phyloP scores from a whole-genome alignment of 1,284 basidiomycete genomes.

The Ustilago curta region DNA sequence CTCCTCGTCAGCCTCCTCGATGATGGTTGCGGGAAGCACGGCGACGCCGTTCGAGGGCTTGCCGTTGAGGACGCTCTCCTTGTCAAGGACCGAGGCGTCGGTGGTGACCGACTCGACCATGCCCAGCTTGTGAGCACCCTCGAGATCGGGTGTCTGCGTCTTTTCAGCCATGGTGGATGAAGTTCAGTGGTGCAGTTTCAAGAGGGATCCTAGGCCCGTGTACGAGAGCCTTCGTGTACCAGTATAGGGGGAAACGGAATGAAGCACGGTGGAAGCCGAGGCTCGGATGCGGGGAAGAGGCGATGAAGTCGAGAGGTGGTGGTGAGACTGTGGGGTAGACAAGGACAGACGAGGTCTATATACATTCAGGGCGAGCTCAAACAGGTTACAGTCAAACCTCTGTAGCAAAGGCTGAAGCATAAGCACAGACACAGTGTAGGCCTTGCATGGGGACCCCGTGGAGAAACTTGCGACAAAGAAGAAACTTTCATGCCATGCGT shows the following conservation, averaged over 20 bases:
- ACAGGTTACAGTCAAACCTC: not conserved
- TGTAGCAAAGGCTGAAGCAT: not conserved
- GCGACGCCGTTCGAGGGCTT: conserved; percentile 31
- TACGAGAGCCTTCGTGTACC: not conserved
- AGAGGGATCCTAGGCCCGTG: not conserved
- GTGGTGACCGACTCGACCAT: conserved; percentile 42
- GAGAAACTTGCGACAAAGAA: conserved; percentile 3
- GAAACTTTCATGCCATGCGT: conserved; percentile 1
- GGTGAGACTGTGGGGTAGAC: conserved; percentile 20
- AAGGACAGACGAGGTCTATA: conserved; percentile 20
- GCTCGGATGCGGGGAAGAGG: conserved; percentile 4
- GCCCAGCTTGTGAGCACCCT: conserved; percentile 35
- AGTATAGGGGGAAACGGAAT: not conserved
- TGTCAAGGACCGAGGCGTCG: conserved; percentile 38
- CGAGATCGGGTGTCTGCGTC: conserved; percentile 28
- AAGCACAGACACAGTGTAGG: not conserved
- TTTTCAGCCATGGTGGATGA: conserved; percentile 34
- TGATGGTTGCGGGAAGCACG: conserved; percentile 38
- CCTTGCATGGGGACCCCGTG: conserved; percentile 21
- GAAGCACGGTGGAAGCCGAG: not conserved
- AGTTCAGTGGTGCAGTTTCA: not conserved
- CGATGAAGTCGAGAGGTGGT: conserved; percentile 6
- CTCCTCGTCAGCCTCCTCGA: conserved; percentile 49
- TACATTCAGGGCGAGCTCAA: conserved; percentile 9
- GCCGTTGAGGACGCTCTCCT: conserved; percentile 37